A percentile compares a stretch with the other conserved stretches of the same genome.
These are phyloP conservation scores for Lentinula sp. DNA, from an alignment of 768 basidiomycete genomes.

Conservation along the genomic window DNA sequence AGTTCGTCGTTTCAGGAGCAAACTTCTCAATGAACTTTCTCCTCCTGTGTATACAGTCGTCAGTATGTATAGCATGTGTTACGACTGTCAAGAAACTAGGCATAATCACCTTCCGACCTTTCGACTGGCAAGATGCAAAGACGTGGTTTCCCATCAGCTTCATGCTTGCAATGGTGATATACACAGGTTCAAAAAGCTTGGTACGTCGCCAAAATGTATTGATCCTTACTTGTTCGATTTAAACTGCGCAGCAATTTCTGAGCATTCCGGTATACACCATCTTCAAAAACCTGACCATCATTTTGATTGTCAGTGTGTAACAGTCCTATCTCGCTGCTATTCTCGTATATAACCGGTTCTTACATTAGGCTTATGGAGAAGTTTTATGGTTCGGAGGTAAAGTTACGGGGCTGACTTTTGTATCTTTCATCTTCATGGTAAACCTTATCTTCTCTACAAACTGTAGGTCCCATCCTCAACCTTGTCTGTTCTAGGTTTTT, in stretches of 20 bases:
- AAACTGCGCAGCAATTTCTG: slow-evolving; percentile 76
- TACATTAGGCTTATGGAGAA: slow-evolving; percentile 88
- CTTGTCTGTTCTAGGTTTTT: slow-evolving; percentile 49
- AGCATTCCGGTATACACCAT: slow-evolving; percentile 98
- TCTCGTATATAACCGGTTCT: neutral
- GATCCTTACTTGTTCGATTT: neutral
- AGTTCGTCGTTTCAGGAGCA: slow-evolving; percentile 94
- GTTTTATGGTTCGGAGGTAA: slow-evolving; percentile 93
- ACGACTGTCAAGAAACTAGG: slow-evolving; percentile 63
- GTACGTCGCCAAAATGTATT: slow-evolving; percentile 40
- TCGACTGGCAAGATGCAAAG: slow-evolving; percentile 79
- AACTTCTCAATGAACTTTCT: slow-evolving; percentile 97
- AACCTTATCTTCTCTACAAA: slow-evolving; percentile 11
- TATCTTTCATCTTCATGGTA: slow-evolving; percentile 92
- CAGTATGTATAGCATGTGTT: slow-evolving; percentile 82
- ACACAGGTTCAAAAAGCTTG: slow-evolving; percentile 95
- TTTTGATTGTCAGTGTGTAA: slow-evolving; percentile 71
- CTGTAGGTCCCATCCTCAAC: neutral
- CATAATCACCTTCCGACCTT: slow-evolving; percentile 79
- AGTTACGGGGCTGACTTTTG: slow-evolving; percentile 81
- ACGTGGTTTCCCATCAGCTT: slow-evolving; percentile 94
- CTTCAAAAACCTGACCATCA: slow-evolving; percentile 99
- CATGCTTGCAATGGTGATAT: slow-evolving; percentile 90
- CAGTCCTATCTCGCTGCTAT: neutral
- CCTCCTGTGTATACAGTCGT: slow-evolving; percentile 84